phyloP scores from a whole-genome alignment of 148 eudicot genomes.

The Cornus controversa region DNA sequence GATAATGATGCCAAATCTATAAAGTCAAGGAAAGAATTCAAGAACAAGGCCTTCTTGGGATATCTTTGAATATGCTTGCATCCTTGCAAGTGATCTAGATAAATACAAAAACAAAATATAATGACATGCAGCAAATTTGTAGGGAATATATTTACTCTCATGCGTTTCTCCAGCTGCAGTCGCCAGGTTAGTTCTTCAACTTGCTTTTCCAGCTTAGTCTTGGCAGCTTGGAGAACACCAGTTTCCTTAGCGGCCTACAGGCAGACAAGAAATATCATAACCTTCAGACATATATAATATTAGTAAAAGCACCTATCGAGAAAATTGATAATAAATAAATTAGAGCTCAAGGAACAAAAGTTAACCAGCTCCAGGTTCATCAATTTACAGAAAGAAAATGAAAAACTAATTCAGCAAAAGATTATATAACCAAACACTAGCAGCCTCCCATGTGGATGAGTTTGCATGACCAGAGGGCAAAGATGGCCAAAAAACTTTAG shows the following conservation, averaged over 20 bases:
- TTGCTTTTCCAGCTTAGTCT: constrained; percentile 72
- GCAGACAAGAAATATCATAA: constrained; percentile 5
- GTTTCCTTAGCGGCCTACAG: constrained; percentile 84
- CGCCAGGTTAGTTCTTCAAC: constrained; percentile 68
- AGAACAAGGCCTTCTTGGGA: neutral
- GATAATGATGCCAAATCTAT: neutral
- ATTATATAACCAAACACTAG: neutral
- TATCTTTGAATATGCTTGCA: neutral
- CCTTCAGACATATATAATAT: neutral
- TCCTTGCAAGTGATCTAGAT: neutral
- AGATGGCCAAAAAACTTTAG: neutral
- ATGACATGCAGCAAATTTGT: neutral
- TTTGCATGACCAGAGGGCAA: neutral
- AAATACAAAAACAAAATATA: neutral
- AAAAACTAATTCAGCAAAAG: neutral
- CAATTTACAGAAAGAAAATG: neutral
- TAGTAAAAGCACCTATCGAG: neutral
- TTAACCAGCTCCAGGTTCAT: neutral
- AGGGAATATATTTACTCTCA: constrained; percentile 47
- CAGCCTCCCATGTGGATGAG: neutral
- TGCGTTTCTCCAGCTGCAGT: constrained; percentile 71
- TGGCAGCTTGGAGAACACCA: constrained; percentile 81
- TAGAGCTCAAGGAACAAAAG: neutral
- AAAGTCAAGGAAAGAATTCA: neutral
- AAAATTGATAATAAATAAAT: neutral